A percentile compares a stretch with the other conserved stretches of the same genome.
Evolutionary conservation across 768 basidiomycete genomes (phyloP).

Genomic region (Calocera viscosa): DNA sequence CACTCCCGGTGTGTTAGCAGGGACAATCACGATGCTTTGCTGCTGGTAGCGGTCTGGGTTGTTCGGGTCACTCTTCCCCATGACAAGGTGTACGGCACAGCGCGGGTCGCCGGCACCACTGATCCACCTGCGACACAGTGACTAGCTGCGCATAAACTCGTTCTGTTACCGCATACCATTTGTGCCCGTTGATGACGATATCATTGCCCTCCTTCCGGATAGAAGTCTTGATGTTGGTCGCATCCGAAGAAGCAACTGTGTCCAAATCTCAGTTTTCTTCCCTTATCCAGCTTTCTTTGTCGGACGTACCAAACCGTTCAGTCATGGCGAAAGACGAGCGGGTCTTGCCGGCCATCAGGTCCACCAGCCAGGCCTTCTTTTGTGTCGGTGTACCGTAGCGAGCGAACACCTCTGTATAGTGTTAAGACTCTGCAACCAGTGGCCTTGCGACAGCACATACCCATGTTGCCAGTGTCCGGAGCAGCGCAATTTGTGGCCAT

Average conservation of each 20-base stretch:
- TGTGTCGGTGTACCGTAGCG: constrained; percentile 86
- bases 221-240: constrained; percentile 84
- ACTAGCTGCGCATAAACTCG: constrained; percentile 9
- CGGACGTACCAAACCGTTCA: constrained; percentile 67
- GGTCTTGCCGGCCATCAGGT: constrained; percentile 83
- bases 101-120: constrained; percentile 92
- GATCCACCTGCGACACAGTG: constrained; percentile 63
- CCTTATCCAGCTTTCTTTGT: neutral
- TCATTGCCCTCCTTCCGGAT: constrained; percentile 72
- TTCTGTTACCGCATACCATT: constrained; percentile 52
- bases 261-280: too few relatives aligned
- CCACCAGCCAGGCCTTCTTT: constrained; percentile 78
- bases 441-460: constrained; percentile 32
- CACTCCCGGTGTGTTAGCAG: constrained; percentile 73
- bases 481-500: constrained; percentile 89
- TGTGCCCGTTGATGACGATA: constrained; percentile 90
- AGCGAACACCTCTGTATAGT: constrained; percentile 74
- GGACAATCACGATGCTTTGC: constrained; percentile 93
- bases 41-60: constrained; percentile 67
- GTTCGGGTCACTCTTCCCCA: constrained; percentile 84
- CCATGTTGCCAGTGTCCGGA: constrained; percentile 98
- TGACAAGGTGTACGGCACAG: constrained; percentile 77
- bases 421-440: neutral
- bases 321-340: constrained; percentile 97
- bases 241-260: constrained; percentile 84